A percentile compares a stretch with the other conserved stretches of the same genome.
Conservation (phyloP, 192 early-diverging fungal genomes). For the Haplosporangium gracile region DNA sequence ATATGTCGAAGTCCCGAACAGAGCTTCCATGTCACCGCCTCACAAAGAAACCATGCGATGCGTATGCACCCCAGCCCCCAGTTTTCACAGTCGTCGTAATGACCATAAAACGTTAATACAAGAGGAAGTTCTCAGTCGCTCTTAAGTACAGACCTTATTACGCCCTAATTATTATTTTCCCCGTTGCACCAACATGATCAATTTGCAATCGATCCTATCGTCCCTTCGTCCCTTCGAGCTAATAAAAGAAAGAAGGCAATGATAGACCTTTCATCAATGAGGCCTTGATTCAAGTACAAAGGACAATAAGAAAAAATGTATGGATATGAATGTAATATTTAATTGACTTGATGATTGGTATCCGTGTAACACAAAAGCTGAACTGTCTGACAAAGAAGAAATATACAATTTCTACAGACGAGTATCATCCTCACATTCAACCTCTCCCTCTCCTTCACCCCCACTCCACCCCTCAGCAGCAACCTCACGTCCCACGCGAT, state of each 20-base stretch:
- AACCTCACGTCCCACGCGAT: conserved; percentile 62
- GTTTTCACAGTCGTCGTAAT: too few relatives aligned
- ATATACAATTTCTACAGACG: not conserved
- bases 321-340: not conserved
- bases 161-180: too few relatives aligned
- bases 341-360: not conserved
- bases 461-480: not conserved
- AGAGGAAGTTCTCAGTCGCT: too few relatives aligned
- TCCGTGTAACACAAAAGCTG: not conserved
- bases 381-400: not conserved
- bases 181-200: not conserved
- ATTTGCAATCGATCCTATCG: not conserved
- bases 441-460: not conserved
- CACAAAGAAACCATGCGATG: too few relatives aligned
- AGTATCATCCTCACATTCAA: not conserved
- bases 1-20: too few relatives aligned
- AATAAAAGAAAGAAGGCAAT: not conserved
- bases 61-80: too few relatives aligned
- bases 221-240: not conserved
- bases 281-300: not conserved
- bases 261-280: not conserved
- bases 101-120: too few relatives aligned
- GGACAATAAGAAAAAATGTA: not conserved
- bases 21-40: too few relatives aligned
- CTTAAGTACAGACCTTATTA: too few relatives aligned